Base-by-base conservation (phyloP, 106 monocot genomes). In the Cymbidium sinense region DNA sequence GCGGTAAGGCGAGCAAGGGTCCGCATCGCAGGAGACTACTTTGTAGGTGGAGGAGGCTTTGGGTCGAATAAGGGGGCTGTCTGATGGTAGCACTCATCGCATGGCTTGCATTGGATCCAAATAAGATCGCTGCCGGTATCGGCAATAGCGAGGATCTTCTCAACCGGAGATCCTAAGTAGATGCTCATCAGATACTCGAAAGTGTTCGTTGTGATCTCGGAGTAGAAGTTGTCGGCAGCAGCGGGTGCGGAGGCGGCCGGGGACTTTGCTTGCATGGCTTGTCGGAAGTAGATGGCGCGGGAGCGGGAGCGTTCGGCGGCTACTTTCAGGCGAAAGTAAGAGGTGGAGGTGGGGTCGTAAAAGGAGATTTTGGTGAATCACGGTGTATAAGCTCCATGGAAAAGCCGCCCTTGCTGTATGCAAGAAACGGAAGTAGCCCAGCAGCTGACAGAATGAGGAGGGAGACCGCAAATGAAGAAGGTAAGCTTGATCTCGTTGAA, bases 381-480 rank as follows among this genome's bases (percentile, higher is more conserved):
- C 89, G 78, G 73, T 84, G 86, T 64, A 89, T 76, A 50, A 89
- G 83, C 20, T 86, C 84, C 23, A 84, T 52, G 64, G 36, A 54
- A 79, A 89, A 86, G 27, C 88, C 76, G 2, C 17, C 76, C 0
- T 31, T 18, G 50, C 33, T 34, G 21, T 21, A 31, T 4, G 5
- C 65, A 25, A 13, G 29, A 2, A 77, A 23, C 18, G 82, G 71
- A 0, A 82, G 70, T 18, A 28, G 25, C 0, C 20, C 71, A 23
- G 11, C 27, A 25, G 61, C 25, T 7, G 61, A 62, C 25, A 62
- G 61, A 25, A 62, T 62, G n/a, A n/a, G n/a, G n/a, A n/a, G n/a
- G n/a, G n/a, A n/a, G n/a, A n/a, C n/a, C n/a, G n/a, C n/a, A n/a
- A n/a, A n/a, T n/a, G n/a, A n/a, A n/a, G n/a, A n/a, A n/a, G n/a